Percentiles rank a stretch among this genome's conserved stretches.
Evolutionary conservation across 805 yeast species (phyloP).

Genomic region (Yarrowia sp.): DNA sequence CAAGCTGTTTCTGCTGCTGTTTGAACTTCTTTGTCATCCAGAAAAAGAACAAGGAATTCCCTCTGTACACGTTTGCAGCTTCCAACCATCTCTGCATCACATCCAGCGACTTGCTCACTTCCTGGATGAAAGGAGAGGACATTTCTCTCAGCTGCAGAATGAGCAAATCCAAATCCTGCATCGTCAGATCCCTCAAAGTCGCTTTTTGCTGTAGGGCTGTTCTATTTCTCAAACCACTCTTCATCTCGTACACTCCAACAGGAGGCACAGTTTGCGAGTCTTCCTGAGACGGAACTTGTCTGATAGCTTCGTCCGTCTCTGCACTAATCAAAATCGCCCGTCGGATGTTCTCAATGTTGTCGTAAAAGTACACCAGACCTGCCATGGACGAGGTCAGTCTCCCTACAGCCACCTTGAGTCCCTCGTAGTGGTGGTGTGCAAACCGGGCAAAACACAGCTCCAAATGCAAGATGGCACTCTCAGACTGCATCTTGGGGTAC

Average conservation of each 20-base stretch:
- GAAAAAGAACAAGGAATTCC: neutral
- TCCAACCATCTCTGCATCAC: conserved; percentile 1
- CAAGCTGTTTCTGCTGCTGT: neutral
- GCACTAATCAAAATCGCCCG: neutral
- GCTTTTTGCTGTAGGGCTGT: conserved; percentile 19
- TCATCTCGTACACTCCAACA: conserved; percentile 6
- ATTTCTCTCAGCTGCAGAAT: neutral
- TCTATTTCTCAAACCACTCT: conserved; percentile 4
- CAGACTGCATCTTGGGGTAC: conserved; percentile 43
- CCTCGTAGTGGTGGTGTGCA: neutral
- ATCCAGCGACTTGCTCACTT: conserved; percentile 1
- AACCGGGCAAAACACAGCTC: conserved; percentile 8
- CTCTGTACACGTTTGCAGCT: conserved; percentile 6
- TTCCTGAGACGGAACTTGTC: neutral
- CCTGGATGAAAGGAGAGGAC: neutral
- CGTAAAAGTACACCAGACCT: conserved; percentile 9
- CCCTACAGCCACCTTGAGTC: neutral
- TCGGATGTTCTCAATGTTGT: conserved; percentile 14
- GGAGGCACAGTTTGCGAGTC: conserved; percentile 4
- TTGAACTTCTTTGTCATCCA: neutral
- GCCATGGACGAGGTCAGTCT: neutral
- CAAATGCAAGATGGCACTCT: conserved; percentile 42
- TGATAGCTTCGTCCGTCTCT: neutral
- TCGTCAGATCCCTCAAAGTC: neutral
- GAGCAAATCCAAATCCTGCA: conserved; percentile 4